A percentile compares a stretch with the other conserved stretches of the same genome.
These are phyloP conservation scores for Dipodascus geniculatus DNA, from an alignment of 805 yeast species.

Conservation along the genomic window DNA sequence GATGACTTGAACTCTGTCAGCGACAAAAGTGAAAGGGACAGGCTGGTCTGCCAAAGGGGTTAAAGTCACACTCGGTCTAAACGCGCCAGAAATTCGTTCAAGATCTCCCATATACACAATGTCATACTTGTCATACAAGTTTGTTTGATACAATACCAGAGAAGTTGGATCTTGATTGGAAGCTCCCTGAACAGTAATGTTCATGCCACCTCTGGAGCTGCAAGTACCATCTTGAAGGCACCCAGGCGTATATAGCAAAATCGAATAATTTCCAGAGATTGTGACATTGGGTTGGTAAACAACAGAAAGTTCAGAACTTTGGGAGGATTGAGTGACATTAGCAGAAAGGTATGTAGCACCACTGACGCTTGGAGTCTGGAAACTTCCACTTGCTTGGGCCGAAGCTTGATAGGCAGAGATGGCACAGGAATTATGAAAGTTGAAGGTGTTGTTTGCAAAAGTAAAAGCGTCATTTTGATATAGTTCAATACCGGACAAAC, in stretches of 20 bases:
- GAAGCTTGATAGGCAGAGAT: slow-evolving; percentile 21
- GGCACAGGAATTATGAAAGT: slow-evolving; percentile 50
- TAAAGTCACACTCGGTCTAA: slow-evolving; percentile 36
- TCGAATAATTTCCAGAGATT: slow-evolving; percentile 61
- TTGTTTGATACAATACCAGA: slow-evolving; percentile 64
- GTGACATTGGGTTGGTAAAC: slow-evolving; percentile 57
- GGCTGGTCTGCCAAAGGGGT: slow-evolving; percentile 20
- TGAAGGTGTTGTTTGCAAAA: slow-evolving; percentile 65
- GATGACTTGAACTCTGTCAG: slow-evolving; percentile 47
- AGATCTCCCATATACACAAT: slow-evolving; percentile 59
- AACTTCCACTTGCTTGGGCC: slow-evolving; percentile 23
- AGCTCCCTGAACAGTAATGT: slow-evolving; percentile 51
- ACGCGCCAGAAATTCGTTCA: slow-evolving; percentile 26
- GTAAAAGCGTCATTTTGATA: slow-evolving; percentile 45
- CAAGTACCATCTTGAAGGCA: slow-evolving; percentile 64
- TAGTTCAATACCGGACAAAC: slow-evolving; percentile 60
- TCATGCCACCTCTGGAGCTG: slow-evolving; percentile 57
- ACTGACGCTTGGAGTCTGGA: slow-evolving; percentile 17
- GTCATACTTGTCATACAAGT: slow-evolving; percentile 71
- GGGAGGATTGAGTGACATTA: slow-evolving; percentile 20
- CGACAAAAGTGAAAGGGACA: slow-evolving; percentile 46
- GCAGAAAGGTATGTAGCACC: slow-evolving; percentile 20
- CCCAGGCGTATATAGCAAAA: slow-evolving; percentile 78
- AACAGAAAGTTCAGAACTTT: slow-evolving; percentile 28
- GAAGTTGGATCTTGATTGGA: slow-evolving; percentile 30